A percentile compares a stretch with the other conserved stretches of the same genome.
These are phyloP conservation scores for Globisporangium radiosum DNA, from an alignment of 352 stramenopile genomes.

Conservation along the genomic window DNA sequence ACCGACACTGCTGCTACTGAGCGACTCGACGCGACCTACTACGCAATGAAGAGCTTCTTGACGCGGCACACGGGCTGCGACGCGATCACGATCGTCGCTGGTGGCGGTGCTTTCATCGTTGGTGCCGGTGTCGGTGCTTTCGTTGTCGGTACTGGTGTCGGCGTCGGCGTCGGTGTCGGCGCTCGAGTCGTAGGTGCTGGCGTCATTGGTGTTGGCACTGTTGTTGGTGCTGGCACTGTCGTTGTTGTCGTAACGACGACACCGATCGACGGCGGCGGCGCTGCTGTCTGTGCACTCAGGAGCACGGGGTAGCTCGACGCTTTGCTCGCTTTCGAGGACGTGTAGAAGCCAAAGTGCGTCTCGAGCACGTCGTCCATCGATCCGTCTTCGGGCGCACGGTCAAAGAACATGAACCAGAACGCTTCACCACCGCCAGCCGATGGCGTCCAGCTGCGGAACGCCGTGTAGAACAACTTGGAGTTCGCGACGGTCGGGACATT, in stretches of 20 bases:
- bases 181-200: not conserved
- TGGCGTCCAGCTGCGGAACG: conserved; percentile 56
- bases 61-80: conserved; percentile 23
- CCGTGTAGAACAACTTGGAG: conserved; percentile 51
- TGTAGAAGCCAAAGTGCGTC: conserved; percentile 75
- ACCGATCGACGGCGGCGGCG: conserved; percentile 2
- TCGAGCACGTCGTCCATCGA: conserved; percentile 48
- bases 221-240: conserved; percentile 2
- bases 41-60: conserved; percentile 22
- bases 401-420: conserved; percentile 85
- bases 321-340: conserved; percentile 31
- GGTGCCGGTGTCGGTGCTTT: conserved; percentile 2
- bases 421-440: conserved; percentile 28
- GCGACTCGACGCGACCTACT: conserved; percentile 1
- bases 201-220: not conserved
- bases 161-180: not conserved
- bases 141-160: conserved; percentile 4
- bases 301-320: conserved; percentile 29
- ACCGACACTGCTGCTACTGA: too few relatives aligned
- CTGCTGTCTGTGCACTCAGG: conserved; percentile 5
- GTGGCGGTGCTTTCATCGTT: conserved; percentile 7
- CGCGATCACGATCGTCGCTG: conserved; percentile 1
- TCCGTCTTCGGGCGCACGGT: conserved; percentile 42
- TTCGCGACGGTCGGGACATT: conserved; percentile 50
- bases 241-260: not conserved